Evolutionary conservation across 2,329 filamentous ascomycete species (phyloP), one percentile per base, ranked within the genome.

Genomic region (Rutstroemia sydowiana): DNA sequence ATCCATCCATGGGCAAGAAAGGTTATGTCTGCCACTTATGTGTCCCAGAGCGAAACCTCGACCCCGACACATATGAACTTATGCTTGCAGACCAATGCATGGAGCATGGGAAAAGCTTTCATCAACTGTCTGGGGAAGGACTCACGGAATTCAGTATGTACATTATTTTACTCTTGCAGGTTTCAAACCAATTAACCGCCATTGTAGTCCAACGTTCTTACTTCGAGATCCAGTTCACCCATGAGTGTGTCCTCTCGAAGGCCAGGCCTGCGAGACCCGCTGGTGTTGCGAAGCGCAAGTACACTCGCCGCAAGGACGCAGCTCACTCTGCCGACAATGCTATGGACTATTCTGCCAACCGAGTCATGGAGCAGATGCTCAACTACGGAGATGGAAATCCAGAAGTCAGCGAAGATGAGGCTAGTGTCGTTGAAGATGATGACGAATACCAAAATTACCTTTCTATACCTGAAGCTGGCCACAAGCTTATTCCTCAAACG

Each of bases 261-360:
- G 30, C 20, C 32, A 21, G 20, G 36, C 16, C 14, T 10, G 8
- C 42, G 14, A 49, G 32, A 4, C 21, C 31, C 6, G 14, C 18
- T 16, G 32, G 32, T n/a, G 26, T 46, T 26, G 13, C 28, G 9
- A 51, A 51, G 34, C 42, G 42, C 18, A 46, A 45, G 26, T 51
- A 51, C 9, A 30, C 23, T 46, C 28, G 36, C n/a, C 39, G 39
- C 5, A 28, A 13, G 10, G 11, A 7, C 20, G 16, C 20, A 14
- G 16, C 4, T 20, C 23, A 26, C 4, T 4, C 23, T 26, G 23
- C 23, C 8, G 23, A 4, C 23, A 8, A 8, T 26, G 14, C 21
- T 20, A 13, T 10, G 7, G 2, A 23, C 18, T 14, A 16, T 42
- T n/a, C 32, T 26, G 26, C 32, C 14, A 3, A 31, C 21, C 31